Evolutionary conservation across 1,139 yeast genomes (phyloP), one percentile per base, ranked within the genome.

Genomic region (Insectozyma bohioensis): DNA sequence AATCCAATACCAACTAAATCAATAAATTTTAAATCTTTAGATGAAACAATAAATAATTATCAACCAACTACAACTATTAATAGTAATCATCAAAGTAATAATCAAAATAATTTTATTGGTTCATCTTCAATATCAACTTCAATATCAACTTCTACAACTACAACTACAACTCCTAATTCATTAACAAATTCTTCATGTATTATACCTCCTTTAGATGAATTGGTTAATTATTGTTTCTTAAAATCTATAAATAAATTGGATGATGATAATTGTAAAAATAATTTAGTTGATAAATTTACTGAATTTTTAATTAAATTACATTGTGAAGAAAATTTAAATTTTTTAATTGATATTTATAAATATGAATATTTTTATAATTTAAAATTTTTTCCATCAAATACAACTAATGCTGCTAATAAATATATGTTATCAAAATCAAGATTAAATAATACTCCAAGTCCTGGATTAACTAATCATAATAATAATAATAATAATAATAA

Each of bases 321-420:
- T 43, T 67, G 74, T 46, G 59, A 58, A 39, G 79, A 73, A 48
- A 72, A 70, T 46, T 54, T 73, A 29, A 49, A 58, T 31, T 73
- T 73, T 41, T 49, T 73, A 25, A 56, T 72, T 5, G 72, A 68
- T 35, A 66, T 72, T 12, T 70, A 56, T 50, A 65, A 63, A 33
- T 72, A 72, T 47, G 74, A 68, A 41, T 54, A 55, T 45, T 53
- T 47, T 40, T 60, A 50, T 40, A 59, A 54, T 31, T 47, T 50
- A 21, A 36, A 37, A 12, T 26, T 36, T 2, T 18, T 24, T 6
- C 3, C 27, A 10, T 12, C 24, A 16, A 19, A n/a, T 16, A 3
- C 15, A n/a, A 7, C 20, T 14, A 18, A 26, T 12, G 12, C 11
- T 26, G 9, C 7, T 17, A 9, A 26, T 12, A 12, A 8, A 8